These are phyloP conservation scores for Pseudomonodictys pantanalensis DNA, from an alignment of 495 filamentous ascomycete genomes.

Conservation along the genomic window DNA sequence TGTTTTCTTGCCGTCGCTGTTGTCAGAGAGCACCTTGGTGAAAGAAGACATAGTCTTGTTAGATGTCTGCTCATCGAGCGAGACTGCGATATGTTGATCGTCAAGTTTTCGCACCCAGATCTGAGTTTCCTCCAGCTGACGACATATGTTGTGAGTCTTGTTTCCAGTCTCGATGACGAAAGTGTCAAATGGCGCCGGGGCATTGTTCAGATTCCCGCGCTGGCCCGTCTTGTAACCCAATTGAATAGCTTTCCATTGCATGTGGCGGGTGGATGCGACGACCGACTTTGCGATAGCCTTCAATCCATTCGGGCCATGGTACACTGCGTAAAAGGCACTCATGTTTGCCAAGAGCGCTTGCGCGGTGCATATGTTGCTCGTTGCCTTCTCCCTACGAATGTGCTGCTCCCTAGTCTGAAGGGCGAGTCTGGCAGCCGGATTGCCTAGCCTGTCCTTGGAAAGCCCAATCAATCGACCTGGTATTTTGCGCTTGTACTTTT, in stretches of 20 bases:
- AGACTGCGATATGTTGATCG: slow-evolving; percentile 60
- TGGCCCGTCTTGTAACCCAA: slow-evolving; percentile 63
- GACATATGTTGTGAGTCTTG: slow-evolving; percentile 51
- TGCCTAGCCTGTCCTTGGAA: slow-evolving; percentile 85
- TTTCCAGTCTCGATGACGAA: slow-evolving; percentile 57
- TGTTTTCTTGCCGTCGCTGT: not conserved
- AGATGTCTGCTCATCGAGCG: slow-evolving; percentile 71
- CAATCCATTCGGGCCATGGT: slow-evolving; percentile 86
- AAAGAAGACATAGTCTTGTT: slow-evolving; percentile 38
- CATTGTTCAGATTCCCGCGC: slow-evolving; percentile 53
- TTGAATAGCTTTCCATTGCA: slow-evolving; percentile 65
- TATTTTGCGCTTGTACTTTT: slow-evolving; percentile 95
- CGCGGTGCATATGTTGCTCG: slow-evolving; percentile 97
- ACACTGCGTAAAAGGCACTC: slow-evolving; percentile 96
- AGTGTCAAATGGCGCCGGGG: slow-evolving; percentile 73
- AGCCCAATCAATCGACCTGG: slow-evolving; percentile 90
- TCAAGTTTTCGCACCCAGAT: slow-evolving; percentile 67
- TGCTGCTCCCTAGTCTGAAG: slow-evolving; percentile 96
- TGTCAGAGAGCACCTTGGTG: too few relatives aligned
- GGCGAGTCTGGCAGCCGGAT: slow-evolving; percentile 80
- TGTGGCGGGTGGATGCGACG: slow-evolving; percentile 63
- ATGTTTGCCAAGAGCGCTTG: slow-evolving; percentile 96
- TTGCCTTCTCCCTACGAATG: slow-evolving; percentile 95
- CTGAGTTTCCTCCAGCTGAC: slow-evolving; percentile 48
- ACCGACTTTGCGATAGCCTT: slow-evolving; percentile 79